Evolutionary conservation across 257 asterid genomes (phyloP), one percentile per base, ranked within the genome.

Genomic region (Thymus quinquecostatus): DNA sequence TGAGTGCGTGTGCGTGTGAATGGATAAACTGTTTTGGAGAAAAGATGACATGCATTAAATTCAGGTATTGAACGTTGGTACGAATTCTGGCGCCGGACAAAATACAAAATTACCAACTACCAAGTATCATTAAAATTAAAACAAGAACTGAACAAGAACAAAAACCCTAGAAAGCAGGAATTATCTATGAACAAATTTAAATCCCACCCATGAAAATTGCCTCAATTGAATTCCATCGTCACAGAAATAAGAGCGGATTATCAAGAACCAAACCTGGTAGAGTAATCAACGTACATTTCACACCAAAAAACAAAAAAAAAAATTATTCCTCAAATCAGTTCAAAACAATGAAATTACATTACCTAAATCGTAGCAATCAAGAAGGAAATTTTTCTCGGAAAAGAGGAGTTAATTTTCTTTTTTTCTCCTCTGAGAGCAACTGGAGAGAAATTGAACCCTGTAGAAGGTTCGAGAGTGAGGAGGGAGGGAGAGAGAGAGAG

Each of bases 151-250:
- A 30, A 30, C 28, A 3, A 9, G 33, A 28, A 66, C 50, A 5
- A 3, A 73, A 73, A 66, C 68, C 78, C 78, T 74, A 65, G 71
- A 66, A 33, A 29, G 4, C 10, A 12, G 32, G 1, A 55, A 10
- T 12, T 3, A 45, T n/a, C 51, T 44, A 10, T 33, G 6, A 3
- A 72, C 10, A 32, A 51, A 43, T 53, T 40, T 54, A 33, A 64
- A 64, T 44, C 41, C 1, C 8, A 44, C 57, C 13, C n/a, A 43
- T 33, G 51, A 71, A 49, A 10, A 70, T 21, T 5, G 40, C 8
- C 70, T 29, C 77, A 29, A 21, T 65, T 34, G 47, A 28, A 33
- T 65, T 47, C 61, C 50, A 29, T n/a, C 67, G 47, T 65, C 72
- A 45, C 47, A 56, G 33, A 43, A 44, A 2, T 21, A 4, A 21